Base-by-base conservation (phyloP, 371 early-diverging fungal species). In the Paramicrosporidium saccamoebae region DNA sequence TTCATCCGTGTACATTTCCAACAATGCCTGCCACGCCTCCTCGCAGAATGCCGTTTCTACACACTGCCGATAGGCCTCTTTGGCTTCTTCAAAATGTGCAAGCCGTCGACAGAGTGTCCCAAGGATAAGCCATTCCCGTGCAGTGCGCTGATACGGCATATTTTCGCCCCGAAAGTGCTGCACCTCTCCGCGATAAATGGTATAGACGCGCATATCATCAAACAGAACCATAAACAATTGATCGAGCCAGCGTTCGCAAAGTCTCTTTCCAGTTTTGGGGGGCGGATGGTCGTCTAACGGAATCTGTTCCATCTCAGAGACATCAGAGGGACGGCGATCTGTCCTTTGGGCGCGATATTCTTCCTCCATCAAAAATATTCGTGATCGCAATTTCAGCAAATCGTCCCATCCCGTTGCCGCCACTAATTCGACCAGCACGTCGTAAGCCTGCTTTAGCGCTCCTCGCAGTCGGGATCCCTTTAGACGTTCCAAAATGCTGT, bases 161-260 rank as follows among this genome's bases (percentile, higher is more conserved):
- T 63, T 62, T 31, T 67, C 62, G 5, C 57, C 54, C 23, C 50
- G 56, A 12, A 53, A 37, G 13, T 18, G 26, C 9, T 18, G 15
- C 26, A 64, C 48, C 29, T 66, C 65, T 3, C 69, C 53, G 26
- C 63, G 42, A 64, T 68, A 71, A 29, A 61, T 57, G 1, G 86
- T 77, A 41, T 81, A 90, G 10, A 74, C 62, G 14, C 90, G 64
- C 24, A 90, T 48, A 35, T 90, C 90, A 37, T 77, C 84, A 30
- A 81, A 92, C 18, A 92, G 43, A 2, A 88, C 77, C 84, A 86
- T 82, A 28, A 88, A 86, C 18, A 84, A 48, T 38, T 84, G 79
- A 41, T 92, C 92, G 32, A 92, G 52, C 92, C 92, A 92, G 32
- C 84, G 74, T 35, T 92, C 92, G 33, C 92, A 92, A 18, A 92